These are phyloP conservation scores for Pittosporum tobira DNA, from an alignment of 129 eudicot genomes.

Conservation along the genomic window DNA sequence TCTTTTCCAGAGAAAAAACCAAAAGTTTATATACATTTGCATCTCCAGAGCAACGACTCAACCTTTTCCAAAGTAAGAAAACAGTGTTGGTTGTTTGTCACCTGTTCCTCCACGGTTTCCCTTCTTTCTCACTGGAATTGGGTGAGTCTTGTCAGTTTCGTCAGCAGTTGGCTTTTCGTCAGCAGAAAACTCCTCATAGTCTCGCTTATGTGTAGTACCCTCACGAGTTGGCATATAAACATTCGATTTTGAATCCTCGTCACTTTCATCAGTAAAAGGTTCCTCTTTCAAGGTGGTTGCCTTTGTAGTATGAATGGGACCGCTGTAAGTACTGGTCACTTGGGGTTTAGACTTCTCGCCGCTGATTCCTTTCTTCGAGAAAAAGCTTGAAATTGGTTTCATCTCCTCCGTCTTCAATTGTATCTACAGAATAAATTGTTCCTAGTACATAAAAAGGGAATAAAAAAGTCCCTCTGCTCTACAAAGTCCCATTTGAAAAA, in stretches of 20 bases:
- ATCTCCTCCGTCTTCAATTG: conserved; percentile 58
- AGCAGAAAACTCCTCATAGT: conserved; percentile 30
- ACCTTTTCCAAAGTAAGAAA: conserved; percentile 64
- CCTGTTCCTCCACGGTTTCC: conserved; percentile 30
- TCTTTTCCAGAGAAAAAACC: neutral
- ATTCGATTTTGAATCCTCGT: conserved; percentile 23
- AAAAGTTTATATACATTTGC: conserved; percentile 9
- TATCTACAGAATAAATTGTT: conserved; percentile 31
- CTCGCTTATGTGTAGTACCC: conserved; percentile 32
- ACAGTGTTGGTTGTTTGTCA: conserved; percentile 57
- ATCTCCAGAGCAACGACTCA: conserved; percentile 9
- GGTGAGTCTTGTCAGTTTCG: conserved; percentile 13
- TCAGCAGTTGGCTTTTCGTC: conserved; percentile 23
- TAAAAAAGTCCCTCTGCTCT: neutral
- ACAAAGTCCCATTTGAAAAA: no score
- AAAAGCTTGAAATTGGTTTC: conserved; percentile 65
- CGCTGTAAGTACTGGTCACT: conserved; percentile 4
- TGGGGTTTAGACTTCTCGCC: conserved; percentile 22
- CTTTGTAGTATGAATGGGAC: conserved; percentile 19
- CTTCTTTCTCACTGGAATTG: conserved; percentile 41
- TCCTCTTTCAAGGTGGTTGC: conserved; percentile 38
- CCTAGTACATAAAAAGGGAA: neutral
- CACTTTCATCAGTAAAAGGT: neutral
- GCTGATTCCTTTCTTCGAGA: conserved; percentile 42
- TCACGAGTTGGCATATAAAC: neutral